Evolutionary conservation across 129 eudicot species (phyloP), one percentile per base, ranked within the genome.

Genomic region (Flaveria sonorensis): DNA sequence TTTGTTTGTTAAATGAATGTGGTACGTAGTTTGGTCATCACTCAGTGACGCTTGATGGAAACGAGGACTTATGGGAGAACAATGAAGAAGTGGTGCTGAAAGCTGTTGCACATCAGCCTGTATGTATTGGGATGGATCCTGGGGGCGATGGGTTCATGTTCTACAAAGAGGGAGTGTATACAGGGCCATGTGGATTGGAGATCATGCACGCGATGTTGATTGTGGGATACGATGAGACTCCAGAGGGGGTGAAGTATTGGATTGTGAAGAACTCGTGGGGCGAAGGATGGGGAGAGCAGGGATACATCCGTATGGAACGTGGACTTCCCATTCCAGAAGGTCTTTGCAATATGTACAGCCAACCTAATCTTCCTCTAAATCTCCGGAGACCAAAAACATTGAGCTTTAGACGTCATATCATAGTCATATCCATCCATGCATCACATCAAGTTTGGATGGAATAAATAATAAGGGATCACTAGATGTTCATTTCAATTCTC

Each of bases 51-150:
- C 28, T 90, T 51, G 91, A 82, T 62, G 93, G 93, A 57, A 78
- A 79, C 11, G 91, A 80, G 62, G 18, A 60, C 36, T 77, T 90
- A 4, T 87, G 89, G 23, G 46, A 11, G 1, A 81, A 84, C 62
- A 65, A 84, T 30, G 96, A 90, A 82, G 76, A 65, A 42, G 93
- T 87, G 2, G 51, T 88, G 28, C 39, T 86, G 62, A 86, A 86
- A 81, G 96, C 91, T 39, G 96, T 62, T 32, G 89, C 91, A 12
- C 83, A 82, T 47, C 93, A 90, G 68, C 93, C 93, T 9, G 46
- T 90, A 2, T 46, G 88, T 7, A 80, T 90, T 9, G 82, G 84
- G 30, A 86, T 88, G 8, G 93, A 88, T 30, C 84, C 89, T 8
- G 82, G 81, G 81, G 82, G 86, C 48, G 69, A 73, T 1, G 87